These are phyloP conservation scores for Corylus heterophylla DNA, from an alignment of 306 rosid genomes.

Conservation along the genomic window DNA sequence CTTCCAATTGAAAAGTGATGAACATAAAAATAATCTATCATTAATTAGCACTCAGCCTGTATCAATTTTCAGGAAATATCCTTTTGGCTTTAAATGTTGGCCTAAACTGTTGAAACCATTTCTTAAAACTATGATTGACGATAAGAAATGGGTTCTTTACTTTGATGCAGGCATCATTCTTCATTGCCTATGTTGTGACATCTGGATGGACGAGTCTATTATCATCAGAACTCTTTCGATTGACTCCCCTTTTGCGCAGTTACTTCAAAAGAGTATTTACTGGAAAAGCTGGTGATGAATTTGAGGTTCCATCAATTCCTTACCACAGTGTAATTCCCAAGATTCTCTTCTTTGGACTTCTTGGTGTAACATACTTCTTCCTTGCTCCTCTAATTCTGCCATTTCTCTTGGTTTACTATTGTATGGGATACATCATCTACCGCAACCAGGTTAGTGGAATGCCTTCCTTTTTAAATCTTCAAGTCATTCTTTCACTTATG, in stretches of 20 bases:
- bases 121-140: neutral
- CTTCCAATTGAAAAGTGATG: neutral
- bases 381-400: conserved; percentile 92
- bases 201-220: conserved; percentile 66
- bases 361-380: conserved; percentile 86
- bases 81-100: neutral
- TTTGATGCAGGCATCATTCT: conserved; percentile 73
- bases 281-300: conserved; percentile 33
- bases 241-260: conserved; percentile 45
- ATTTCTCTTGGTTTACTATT: conserved; percentile 73
- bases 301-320: conserved; percentile 60
- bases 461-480: conserved; percentile 20
- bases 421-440: conserved; percentile 72
- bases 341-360: conserved; percentile 87
- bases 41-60: neutral
- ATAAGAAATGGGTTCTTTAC: conserved; percentile 7
- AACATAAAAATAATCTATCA: neutral
- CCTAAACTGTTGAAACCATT: neutral
- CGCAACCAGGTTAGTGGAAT: conserved; percentile 78
- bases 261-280: conserved; percentile 35
- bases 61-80: neutral
- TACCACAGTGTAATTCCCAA: conserved; percentile 69
- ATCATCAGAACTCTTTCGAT: conserved; percentile 65
- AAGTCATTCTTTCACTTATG: neutral
- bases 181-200: conserved; percentile 67